Evolutionary conservation across 2,329 filamentous ascomycete species (phyloP), one percentile per base, ranked within the genome.

Genomic region (Aureobasidium sp.): DNA sequence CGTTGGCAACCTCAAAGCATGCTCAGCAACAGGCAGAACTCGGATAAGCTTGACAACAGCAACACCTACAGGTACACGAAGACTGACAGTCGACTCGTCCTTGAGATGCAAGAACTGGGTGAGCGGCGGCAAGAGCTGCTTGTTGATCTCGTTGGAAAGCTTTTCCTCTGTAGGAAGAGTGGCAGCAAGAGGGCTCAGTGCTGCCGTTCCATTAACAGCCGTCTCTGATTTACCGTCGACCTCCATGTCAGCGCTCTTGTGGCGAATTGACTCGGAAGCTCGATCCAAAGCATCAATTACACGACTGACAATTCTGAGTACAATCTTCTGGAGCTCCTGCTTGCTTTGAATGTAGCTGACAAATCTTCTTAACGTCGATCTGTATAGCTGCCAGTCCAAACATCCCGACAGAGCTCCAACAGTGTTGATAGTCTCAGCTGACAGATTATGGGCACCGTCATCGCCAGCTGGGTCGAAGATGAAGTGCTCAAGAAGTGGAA

Each of bases 401-500:
- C 83, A 88, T 57, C 80, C 77, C 4, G 86, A 83, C 53, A 98
- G 70, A 22, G 79, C 76, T 2, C 87, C 85, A 55, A 98, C 85
- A 0, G 90, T 86, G 8, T 78, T 80, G n/a, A 90, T 85, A 4
- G 91, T 84, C 67, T 96, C 89, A 14, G 90, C 89, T 45, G 89
- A 84, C 50, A 97, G 76, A 45, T 90, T 91, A 60, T 94, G 86
- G 30, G 89, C 77, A 41, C 72, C 74, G 56, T 83, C 90, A 65
- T 95, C 89, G 42, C 89, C 86, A 4, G 80, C 81, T 56, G 86
- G 82, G 55, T 90, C 86, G 64, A 95, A 91, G 21, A 96, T 85
- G 64, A 96, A 97, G 65, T 96, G 90, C 65, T 98, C 93, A 8
- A 97, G 76, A 17, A 98, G 75, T 0, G 93, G 94, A 35, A 98